These are phyloP conservation scores for Salicornia ramosissima DNA, from an alignment of 148 eudicot genomes.

Conservation along the genomic window DNA sequence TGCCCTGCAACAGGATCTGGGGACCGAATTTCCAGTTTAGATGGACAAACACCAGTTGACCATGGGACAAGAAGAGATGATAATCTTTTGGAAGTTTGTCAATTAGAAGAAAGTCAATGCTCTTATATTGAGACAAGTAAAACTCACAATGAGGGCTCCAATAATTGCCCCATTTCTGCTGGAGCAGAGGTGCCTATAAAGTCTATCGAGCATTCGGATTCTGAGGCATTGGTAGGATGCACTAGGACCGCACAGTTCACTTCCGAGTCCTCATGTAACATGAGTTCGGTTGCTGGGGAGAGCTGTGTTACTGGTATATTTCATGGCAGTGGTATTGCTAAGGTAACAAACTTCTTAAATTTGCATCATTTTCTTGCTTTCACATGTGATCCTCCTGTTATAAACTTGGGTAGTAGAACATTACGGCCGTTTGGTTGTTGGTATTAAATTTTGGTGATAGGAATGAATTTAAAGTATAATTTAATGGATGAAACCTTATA, in stretches of 20 bases:
- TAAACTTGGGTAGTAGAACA: not conserved
- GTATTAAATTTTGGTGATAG: no score
- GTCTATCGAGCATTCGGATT: constrained; percentile 9
- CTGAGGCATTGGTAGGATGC: constrained; percentile 12
- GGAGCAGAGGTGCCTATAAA: constrained; percentile 6
- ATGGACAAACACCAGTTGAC: constrained; percentile 1
- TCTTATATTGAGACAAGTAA: constrained; percentile 4
- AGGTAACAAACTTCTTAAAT: constrained; percentile 18
- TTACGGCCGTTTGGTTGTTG: no score
- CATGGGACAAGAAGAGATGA: not conserved
- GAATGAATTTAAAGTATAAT: no score
- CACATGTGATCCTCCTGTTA: not conserved
- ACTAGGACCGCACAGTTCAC: constrained; percentile 8
- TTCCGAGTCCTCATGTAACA: constrained; percentile 24
- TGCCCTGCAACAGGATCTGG: not conserved
- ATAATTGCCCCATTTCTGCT: constrained; percentile 1
- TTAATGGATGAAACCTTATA: no score
- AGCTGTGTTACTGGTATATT: constrained; percentile 13
- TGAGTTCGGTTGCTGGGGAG: constrained; percentile 22
- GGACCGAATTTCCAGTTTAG: not conserved
- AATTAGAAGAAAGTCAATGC: not conserved
- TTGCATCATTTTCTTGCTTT: not conserved
- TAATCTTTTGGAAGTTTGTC: not conserved
- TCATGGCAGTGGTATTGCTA: constrained; percentile 20
- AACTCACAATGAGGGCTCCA: not conserved